These are phyloP conservation scores for Dactylella cylindrospora DNA, from an alignment of 2,329 filamentous ascomycete genomes.

Conservation along the genomic window DNA sequence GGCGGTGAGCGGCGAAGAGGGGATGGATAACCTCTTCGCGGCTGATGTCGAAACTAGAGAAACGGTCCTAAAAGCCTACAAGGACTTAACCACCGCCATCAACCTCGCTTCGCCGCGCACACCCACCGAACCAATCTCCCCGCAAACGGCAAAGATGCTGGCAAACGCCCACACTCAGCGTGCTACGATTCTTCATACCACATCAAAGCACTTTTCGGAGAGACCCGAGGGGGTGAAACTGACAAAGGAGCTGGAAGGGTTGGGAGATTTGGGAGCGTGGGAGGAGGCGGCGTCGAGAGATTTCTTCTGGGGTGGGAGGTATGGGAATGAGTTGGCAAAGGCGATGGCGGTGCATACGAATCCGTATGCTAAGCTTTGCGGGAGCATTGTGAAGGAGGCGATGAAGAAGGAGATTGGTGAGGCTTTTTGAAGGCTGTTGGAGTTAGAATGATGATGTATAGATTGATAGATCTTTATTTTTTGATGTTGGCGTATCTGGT, in stretches of 20 bases:
- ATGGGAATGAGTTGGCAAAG: constrained; percentile 67
- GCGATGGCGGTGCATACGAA: constrained; percentile 66
- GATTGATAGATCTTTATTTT: constrained; percentile 1
- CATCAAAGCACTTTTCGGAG: constrained; percentile 56
- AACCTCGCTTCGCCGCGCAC: constrained; percentile 60
- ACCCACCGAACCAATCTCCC: constrained; percentile 61
- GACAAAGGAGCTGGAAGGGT: constrained; percentile 57
- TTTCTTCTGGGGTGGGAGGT: constrained; percentile 65
- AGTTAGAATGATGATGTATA: no score
- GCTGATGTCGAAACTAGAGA: constrained; percentile 3
- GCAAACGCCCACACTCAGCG: constrained; percentile 72
- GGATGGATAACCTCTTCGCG: constrained; percentile 59
- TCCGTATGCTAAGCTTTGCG: constrained; percentile 69
- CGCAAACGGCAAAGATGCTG: constrained; percentile 66
- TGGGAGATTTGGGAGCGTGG: constrained; percentile 50
- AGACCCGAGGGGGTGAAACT: constrained; percentile 51
- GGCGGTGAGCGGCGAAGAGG: constrained; percentile 53
- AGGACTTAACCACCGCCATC: constrained; percentile 56
- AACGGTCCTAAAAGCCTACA: constrained; percentile 26
- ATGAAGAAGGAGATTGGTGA: constrained; percentile 63
- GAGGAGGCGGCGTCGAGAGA: constrained; percentile 64
- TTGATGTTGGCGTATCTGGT: constrained; percentile 3
- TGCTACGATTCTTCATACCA: constrained; percentile 65
- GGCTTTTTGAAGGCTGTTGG: constrained; percentile 28
- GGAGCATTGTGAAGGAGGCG: constrained; percentile 68